Conservation (phyloP, 2,329 filamentous ascomycete genomes). For the Pseudogymnoascus sp. region DNA sequence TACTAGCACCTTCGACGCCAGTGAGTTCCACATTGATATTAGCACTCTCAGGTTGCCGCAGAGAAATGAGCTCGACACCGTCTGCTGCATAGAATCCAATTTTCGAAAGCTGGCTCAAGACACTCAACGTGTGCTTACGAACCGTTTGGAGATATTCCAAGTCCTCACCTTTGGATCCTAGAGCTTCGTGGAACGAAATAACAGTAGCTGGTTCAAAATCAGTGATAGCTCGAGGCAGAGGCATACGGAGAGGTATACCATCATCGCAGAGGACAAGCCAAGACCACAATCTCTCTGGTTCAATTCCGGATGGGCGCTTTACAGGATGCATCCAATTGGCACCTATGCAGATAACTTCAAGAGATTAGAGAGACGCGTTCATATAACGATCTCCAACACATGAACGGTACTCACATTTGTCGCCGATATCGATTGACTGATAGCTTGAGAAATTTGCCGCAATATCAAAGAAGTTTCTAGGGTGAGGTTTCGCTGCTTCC, state of each 20-base stretch:
- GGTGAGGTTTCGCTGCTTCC: not conserved
- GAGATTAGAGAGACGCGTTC: constrained; percentile 17
- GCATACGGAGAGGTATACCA: constrained; percentile 32
- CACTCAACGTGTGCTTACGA: constrained; percentile 45
- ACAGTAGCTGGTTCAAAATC: constrained; percentile 48
- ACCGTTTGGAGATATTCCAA: constrained; percentile 35
- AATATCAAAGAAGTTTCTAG: constrained; percentile 38
- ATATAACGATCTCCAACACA: not conserved
- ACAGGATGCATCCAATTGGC: constrained; percentile 56
- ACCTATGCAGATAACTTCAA: constrained; percentile 58
- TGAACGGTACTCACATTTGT: constrained; percentile 43
- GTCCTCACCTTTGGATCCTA: constrained; percentile 30
- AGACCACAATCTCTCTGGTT: constrained; percentile 49
- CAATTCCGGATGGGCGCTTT: constrained; percentile 27
- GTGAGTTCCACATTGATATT: constrained; percentile 24
- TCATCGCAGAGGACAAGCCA: constrained; percentile 66
- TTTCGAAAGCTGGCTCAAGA: constrained; percentile 54
- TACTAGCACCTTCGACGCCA: constrained; percentile 46
- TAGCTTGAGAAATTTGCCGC: constrained; percentile 70
- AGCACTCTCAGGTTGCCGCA: constrained; percentile 23
- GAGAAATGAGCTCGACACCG: constrained; percentile 26
- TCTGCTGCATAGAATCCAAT: constrained; percentile 33
- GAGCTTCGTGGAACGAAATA: constrained; percentile 60
- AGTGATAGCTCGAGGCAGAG: constrained; percentile 12
- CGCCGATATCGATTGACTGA: constrained; percentile 63